Evolutionary conservation across 192 early-diverging fungal species (phyloP).

Genomic region (Phycomyces nitens): DNA sequence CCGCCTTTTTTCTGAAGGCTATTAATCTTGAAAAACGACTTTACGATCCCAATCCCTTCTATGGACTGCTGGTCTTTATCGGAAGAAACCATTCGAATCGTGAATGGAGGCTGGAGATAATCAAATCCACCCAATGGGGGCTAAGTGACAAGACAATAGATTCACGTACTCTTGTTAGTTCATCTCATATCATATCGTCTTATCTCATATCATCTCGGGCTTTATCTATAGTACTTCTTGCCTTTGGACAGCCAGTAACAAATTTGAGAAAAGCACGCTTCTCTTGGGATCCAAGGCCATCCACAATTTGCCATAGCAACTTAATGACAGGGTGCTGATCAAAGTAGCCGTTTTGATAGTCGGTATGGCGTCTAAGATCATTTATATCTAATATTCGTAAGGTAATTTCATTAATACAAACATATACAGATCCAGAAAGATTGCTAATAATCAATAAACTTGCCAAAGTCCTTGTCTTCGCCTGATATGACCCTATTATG

Average conservation of each 20-base stretch:
- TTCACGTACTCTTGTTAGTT: not conserved
- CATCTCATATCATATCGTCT: not conserved
- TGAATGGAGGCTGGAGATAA: constrained; percentile 54
- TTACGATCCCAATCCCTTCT: constrained; percentile 38
- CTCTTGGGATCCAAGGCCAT: constrained; percentile 56
- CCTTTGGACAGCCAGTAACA: constrained; percentile 72
- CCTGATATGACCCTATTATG: constrained; percentile 51
- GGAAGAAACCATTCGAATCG: constrained; percentile 47
- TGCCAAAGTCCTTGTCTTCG: constrained; percentile 60
- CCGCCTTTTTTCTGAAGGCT: constrained; percentile 49
- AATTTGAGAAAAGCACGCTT: constrained; percentile 68
- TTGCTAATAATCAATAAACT: constrained; percentile 2
- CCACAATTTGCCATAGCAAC: constrained; percentile 66
- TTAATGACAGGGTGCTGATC: constrained; percentile 67
- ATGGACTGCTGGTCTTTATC: constrained; percentile 27
- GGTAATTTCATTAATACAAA: no score
- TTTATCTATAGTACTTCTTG: constrained; percentile 31
- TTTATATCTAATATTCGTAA: constrained; percentile 44
- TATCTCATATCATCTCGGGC: no score
- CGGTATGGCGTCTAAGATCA: constrained; percentile 59
- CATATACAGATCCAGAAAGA: no score
- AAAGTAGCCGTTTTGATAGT: constrained; percentile 68
- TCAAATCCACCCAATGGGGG: constrained; percentile 63
- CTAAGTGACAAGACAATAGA: constrained; percentile 22
- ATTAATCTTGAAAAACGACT: constrained; percentile 59